Conservation (phyloP, 2,329 filamentous ascomycete genomes). For the Arthrobotrys sphaeroides region DNA sequence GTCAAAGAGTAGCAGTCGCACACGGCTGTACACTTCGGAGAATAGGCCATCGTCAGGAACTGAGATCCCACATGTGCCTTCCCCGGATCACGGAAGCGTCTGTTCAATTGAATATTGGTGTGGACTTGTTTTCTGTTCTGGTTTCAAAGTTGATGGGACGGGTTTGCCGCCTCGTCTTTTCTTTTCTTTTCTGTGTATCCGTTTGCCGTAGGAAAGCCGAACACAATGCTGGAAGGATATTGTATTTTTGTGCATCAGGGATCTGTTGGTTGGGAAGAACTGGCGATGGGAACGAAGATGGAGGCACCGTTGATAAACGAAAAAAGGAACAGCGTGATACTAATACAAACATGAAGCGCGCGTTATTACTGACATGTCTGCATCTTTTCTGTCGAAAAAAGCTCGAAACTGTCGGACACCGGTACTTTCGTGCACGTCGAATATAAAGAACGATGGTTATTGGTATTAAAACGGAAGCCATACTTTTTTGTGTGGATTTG, state of each 20-base stretch:
- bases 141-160: not conserved
- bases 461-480: constrained; percentile 51
- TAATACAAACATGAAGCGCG: constrained; percentile 55
- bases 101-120: constrained; percentile 1
- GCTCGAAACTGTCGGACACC: constrained; percentile 44
- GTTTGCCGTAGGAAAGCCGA: constrained; percentile 10
- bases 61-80: constrained; percentile 41
- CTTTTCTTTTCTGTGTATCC: not conserved
- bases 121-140: not conserved
- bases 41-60: constrained; percentile 32
- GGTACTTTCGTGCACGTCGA: constrained; percentile 39
- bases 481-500: constrained; percentile 34
- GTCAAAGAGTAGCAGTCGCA: constrained; percentile 13
- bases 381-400: constrained; percentile 43
- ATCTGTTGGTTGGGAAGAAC: constrained; percentile 29
- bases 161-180: not conserved
- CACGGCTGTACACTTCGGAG: constrained; percentile 8
- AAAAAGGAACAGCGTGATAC: constrained; percentile 45
- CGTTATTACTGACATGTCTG: constrained; percentile 48
- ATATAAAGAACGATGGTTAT: constrained; percentile 48
- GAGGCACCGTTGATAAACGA: constrained; percentile 42
- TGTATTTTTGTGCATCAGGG: constrained; percentile 20
- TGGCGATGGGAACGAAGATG: constrained; percentile 32
- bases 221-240: constrained; percentile 18
- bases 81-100: not conserved